A percentile compares a stretch with the other conserved stretches of the same genome.
phyloP scores from a whole-genome alignment of 2,329 filamentous ascomycete genomes.

The Colletotrichum orchidophilum region DNA sequence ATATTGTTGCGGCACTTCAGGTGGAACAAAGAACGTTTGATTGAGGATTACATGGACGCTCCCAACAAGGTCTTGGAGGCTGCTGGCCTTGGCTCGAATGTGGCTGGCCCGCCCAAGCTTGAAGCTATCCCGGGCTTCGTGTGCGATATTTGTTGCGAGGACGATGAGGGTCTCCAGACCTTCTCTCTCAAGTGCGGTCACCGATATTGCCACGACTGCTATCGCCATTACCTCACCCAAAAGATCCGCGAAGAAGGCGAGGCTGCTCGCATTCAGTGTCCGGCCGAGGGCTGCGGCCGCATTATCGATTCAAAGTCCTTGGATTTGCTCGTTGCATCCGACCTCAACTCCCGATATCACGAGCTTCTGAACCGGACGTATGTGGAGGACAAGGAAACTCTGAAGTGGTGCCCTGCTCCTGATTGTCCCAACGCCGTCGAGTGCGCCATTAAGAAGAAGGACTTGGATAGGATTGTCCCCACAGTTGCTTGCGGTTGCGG shows the following conservation, averaged over 20 bases:
- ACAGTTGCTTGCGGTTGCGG: constrained; percentile 88
- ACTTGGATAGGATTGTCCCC: constrained; percentile 85
- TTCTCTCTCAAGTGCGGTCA: constrained; percentile 97
- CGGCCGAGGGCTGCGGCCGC: constrained; percentile 84
- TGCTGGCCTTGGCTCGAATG: constrained; percentile 79
- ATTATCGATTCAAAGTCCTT: constrained; percentile 93
- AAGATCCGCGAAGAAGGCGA: constrained; percentile 98
- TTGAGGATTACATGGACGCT: constrained; percentile 96
- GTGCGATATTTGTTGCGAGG: constrained; percentile 97
- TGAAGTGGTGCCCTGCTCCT: constrained; percentile 99
- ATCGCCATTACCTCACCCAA: constrained; percentile 87
- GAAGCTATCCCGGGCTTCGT: constrained; percentile 79
- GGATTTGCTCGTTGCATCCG: constrained; percentile 73
- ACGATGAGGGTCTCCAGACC: constrained; percentile 77
- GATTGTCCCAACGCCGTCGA: constrained; percentile 95
- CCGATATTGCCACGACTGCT: constrained; percentile 92
- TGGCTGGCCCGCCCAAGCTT: constrained; percentile 71
- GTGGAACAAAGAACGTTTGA: constrained; percentile 96
- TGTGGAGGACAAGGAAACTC: constrained; percentile 93
- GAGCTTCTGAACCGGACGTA: constrained; percentile 91
- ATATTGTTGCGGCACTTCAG: constrained; percentile 89
- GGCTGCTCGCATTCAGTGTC: constrained; percentile 93
- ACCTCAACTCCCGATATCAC: constrained; percentile 74
- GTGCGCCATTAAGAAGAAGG: constrained; percentile 87
- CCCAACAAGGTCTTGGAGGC: constrained; percentile 82